Evolutionary conservation across 306 rosid genomes (phyloP), one percentile per base, ranked within the genome.

Genomic region (Oxytropis ochrocephala): DNA sequence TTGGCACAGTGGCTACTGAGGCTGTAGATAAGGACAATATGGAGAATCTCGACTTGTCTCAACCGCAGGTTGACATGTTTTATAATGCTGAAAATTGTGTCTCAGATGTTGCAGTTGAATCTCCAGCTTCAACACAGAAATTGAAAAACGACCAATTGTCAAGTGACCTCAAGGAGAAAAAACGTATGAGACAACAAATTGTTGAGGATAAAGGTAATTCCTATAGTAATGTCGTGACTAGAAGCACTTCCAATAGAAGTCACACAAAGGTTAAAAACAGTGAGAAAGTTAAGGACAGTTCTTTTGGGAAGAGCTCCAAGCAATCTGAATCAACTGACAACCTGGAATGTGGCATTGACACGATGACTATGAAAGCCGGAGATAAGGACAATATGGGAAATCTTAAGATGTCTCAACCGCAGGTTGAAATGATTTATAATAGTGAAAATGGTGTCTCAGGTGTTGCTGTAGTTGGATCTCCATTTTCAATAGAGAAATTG

Each of bases 231-330:
- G 72, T 18, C 51, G 61, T 71, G 33, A 72, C 60, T 3, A 72
- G 78, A 67, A 78, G 70, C 70, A 49, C 42, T 58, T 66, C 76
- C 2, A 35, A 54, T 47, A 64, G 18, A 10, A 29, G 7, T 42
- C 43, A 3, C n/a, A 42, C 18, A 43, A 32, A 8, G 13, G 47
- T 16, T 5, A n/a, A n/a, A n/a, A n/a, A n/a, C n/a, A n/a, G n/a
- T n/a, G n/a, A n/a, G n/a, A n/a, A n/a, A n/a, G n/a, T n/a, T n/a
- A n/a, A n/a, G n/a, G n/a, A n/a, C n/a, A n/a, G 29, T 38, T 38
- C 10, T 38, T 38, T 8, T 38, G 43, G 43, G 2, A 38, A 38
- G 11, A 6, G 43, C 8, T 6, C 43, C 43, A 38, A 6, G 43
- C 43, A 38, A 38, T 38, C 43, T 6, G 43, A 38, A 38, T 8